Evolutionary conservation across 495 filamentous ascomycete genomes (phyloP).

Genomic region (Penicillium silybi): DNA sequence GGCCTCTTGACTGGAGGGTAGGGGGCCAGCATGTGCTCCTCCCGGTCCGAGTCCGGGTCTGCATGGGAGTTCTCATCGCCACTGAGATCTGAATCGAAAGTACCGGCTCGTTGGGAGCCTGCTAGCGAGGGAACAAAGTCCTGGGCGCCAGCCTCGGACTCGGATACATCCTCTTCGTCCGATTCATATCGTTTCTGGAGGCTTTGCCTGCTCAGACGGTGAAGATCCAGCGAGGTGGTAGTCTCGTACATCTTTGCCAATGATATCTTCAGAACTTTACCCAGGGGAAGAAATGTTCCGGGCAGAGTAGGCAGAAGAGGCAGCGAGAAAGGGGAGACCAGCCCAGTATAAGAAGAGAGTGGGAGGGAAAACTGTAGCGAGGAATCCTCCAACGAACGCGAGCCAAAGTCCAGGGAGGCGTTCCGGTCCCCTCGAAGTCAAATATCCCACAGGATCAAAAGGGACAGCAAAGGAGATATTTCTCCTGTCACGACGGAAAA

Average conservation of each 20-base stretch:
- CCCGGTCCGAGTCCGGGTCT: conserved; percentile 25
- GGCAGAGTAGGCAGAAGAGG: background rate
- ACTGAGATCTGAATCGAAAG: conserved; percentile 31
- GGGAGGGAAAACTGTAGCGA: background rate
- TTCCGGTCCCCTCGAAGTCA: conserved; percentile 4
- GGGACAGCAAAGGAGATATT: conserved; percentile 14
- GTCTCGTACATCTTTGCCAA: conserved; percentile 31
- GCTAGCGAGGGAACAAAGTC: conserved; percentile 34
- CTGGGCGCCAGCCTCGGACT: conserved; percentile 34
- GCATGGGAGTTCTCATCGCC: conserved; percentile 27
- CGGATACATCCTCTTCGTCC: conserved; percentile 43
- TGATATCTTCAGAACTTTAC: background rate
- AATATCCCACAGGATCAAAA: conserved; percentile 7
- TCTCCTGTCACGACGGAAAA: conserved; percentile 4
- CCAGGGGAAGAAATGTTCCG: background rate
- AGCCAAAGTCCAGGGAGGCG: background rate
- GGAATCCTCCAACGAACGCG: background rate
- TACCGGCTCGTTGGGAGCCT: conserved; percentile 23
- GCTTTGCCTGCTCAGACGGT: conserved; percentile 35
- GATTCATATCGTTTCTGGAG: conserved; percentile 42
- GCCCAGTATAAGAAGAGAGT: background rate
- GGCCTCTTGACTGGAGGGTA: conserved; percentile 22
- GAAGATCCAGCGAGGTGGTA: conserved; percentile 25
- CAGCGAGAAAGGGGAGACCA: background rate
- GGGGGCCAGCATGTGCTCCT: conserved; percentile 23